Evolutionary conservation across 805 yeast genomes (phyloP), one percentile per base, ranked within the genome.

Genomic region (Monosporozyma servazzii): DNA sequence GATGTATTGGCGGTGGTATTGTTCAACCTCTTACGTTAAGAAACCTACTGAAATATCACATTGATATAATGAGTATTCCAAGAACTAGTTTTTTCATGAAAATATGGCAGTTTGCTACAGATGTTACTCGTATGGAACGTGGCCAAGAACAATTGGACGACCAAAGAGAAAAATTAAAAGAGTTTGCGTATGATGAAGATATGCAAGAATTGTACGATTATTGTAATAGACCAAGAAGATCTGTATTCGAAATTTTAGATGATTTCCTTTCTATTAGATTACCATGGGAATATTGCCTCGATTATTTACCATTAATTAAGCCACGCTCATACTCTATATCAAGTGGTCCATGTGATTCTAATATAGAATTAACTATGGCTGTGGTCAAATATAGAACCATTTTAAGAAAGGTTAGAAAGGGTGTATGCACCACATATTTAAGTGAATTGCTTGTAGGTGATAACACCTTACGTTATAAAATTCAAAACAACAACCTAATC

Each of bases 151-250:
- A 65, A 51, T 51, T 67, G 36, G 78, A 77, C 51, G 73, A 91
- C 52, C 97, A 91, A 59, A 70, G 73, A 36, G 93, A 82, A 48
- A 86, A 88, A 60, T 72, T 93, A 45, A 70, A 71, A 48, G 96
- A 93, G 58, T 86, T 93, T 59, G 78, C 85, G 9, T 71, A 77
- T 9, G 74, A 82, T 48, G 84, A 84, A 44, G 88, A 86, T 48
- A 77, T 84, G 49, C 89, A 91, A 63, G 96, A 87, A 50, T 68
- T 90, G 45, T 91, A 81, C 64, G 83, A 91, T 65, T 93, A 93
- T 66, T 95, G 95, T n/a, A 86, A 88, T 63, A 72, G 98, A 53
- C 97, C 98, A 5, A 75, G 96, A 56, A 68, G 99, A 57, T 88
- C 96, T 48, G 77, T 90, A 3, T 63, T 89, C 21, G 99, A 93